Conservation (phyloP, 257 asterid species). For the Solanum appendiculatum region DNA sequence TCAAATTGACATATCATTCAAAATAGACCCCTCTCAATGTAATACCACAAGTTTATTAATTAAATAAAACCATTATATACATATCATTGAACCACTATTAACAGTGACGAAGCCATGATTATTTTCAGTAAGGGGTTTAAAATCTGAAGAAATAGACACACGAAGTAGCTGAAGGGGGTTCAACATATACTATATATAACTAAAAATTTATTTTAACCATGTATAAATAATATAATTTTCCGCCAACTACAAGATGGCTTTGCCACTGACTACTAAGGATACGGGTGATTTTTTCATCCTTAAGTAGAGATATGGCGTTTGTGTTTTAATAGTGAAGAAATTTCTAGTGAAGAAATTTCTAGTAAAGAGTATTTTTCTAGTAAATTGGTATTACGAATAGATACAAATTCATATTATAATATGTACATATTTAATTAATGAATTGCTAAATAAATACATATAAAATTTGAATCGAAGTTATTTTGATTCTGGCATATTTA, state of each 20-base stretch:
- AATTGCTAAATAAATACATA: background rate
- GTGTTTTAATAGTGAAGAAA: background rate
- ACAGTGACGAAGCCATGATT: too few species aligned
- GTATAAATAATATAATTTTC: too few species aligned
- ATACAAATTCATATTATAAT: background rate
- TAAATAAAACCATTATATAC: background rate
- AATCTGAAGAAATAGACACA: too few species aligned
- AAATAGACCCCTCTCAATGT: background rate
- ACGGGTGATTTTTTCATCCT: background rate
- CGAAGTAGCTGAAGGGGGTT: too few species aligned
- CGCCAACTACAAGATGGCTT: too few species aligned
- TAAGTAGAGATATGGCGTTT: background rate
- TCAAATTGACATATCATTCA: background rate
- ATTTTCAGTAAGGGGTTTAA: too few species aligned
- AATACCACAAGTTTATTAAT: background rate
- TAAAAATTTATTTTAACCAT: too few species aligned
- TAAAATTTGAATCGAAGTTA: background rate
- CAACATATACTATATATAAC: too few species aligned
- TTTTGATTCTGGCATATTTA: too few species aligned
- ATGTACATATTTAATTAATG: background rate
- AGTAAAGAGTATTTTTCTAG: too few species aligned
- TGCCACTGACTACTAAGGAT: background rate
- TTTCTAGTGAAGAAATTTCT: too few species aligned
- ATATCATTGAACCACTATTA: background rate
- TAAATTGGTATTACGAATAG: background rate